Percentiles rank a stretch among this genome's conserved stretches.
Evolutionary conservation across 2,329 filamentous ascomycete genomes (phyloP).

Genomic region (Periconia digitata): DNA sequence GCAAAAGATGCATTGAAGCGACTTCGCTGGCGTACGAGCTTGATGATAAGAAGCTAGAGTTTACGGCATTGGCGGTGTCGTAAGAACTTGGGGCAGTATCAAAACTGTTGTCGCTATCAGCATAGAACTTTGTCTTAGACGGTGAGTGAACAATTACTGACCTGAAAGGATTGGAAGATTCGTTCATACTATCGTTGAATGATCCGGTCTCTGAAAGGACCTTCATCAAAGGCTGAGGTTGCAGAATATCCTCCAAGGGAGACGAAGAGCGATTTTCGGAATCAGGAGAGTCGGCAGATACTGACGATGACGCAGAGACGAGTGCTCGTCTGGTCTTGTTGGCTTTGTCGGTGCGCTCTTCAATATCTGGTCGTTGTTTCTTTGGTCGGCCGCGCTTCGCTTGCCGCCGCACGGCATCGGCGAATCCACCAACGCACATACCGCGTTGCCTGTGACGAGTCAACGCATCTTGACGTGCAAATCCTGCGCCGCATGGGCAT

Average conservation of each 20-base stretch:
- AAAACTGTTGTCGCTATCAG: conserved; percentile 32
- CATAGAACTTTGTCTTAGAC: neutral
- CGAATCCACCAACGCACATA: conserved; percentile 94
- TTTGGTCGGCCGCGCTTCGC: conserved; percentile 67
- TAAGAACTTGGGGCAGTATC: conserved; percentile 33
- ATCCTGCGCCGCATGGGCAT: conserved; percentile 91
- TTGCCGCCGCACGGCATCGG: conserved; percentile 70
- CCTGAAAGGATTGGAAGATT: conserved; percentile 37
- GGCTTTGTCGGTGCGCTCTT: conserved; percentile 60
- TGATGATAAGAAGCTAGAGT: conserved; percentile 31
- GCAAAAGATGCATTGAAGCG: conserved; percentile 36
- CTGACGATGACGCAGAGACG: conserved; percentile 35
- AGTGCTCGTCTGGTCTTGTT: conserved; percentile 51
- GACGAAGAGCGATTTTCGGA: conserved; percentile 35
- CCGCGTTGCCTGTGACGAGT: conserved; percentile 92
- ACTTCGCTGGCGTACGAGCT: conserved; percentile 31
- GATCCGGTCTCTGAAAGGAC: conserved; percentile 24
- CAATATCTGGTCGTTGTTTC: conserved; percentile 63
- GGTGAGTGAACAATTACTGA: conserved; percentile 11
- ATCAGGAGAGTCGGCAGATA: conserved; percentile 34
- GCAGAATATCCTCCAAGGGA: conserved; percentile 25
- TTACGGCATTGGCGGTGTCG: conserved; percentile 20
- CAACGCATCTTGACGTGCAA: conserved; percentile 91
- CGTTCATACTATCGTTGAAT: conserved; percentile 31
- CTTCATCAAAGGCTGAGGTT: conserved; percentile 21